Evolutionary conservation across 805 yeast genomes (phyloP).

Genomic region (Starmera quercuum): DNA sequence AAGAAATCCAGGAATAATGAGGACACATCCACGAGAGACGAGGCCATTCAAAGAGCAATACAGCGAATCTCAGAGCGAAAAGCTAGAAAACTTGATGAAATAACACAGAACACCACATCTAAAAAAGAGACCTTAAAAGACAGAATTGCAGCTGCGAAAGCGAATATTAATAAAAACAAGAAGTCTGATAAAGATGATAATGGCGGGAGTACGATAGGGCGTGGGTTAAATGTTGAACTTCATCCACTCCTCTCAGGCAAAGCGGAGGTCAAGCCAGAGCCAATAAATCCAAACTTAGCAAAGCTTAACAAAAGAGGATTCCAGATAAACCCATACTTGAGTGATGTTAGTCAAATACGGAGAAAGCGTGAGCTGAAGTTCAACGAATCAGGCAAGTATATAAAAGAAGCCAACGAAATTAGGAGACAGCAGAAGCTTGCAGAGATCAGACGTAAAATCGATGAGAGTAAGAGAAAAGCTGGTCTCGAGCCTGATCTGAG

Average conservation of each 20-base stretch:
- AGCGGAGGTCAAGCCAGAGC: constrained; percentile 1
- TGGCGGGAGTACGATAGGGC: constrained; percentile 4
- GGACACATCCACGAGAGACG: too few relatives aligned
- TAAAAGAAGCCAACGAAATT: constrained; percentile 33
- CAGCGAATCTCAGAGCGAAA: neutral
- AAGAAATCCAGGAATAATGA: too few relatives aligned
- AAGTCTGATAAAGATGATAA: constrained; percentile 4
- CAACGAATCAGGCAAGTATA: constrained; percentile 57
- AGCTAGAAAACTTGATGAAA: neutral
- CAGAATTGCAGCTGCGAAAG: constrained; percentile 1
- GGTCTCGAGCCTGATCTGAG: constrained; percentile 38
- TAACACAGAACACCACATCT: neutral
- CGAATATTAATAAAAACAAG: neutral
- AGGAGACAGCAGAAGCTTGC: constrained; percentile 31
- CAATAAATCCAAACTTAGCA: constrained; percentile 15
- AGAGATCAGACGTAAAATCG: constrained; percentile 25
- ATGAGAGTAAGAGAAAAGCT: constrained; percentile 32
- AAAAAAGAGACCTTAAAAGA: neutral
- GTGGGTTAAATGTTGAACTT: constrained; percentile 19
- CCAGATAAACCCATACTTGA: constrained; percentile 28
- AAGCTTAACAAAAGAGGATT: constrained; percentile 17
- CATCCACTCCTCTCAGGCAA: constrained; percentile 22
- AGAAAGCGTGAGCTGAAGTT: constrained; percentile 37
- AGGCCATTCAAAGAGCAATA: neutral
- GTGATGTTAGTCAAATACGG: constrained; percentile 9